Conservation (phyloP, 495 filamentous ascomycete species). For the Penicillium coprophilum region DNA sequence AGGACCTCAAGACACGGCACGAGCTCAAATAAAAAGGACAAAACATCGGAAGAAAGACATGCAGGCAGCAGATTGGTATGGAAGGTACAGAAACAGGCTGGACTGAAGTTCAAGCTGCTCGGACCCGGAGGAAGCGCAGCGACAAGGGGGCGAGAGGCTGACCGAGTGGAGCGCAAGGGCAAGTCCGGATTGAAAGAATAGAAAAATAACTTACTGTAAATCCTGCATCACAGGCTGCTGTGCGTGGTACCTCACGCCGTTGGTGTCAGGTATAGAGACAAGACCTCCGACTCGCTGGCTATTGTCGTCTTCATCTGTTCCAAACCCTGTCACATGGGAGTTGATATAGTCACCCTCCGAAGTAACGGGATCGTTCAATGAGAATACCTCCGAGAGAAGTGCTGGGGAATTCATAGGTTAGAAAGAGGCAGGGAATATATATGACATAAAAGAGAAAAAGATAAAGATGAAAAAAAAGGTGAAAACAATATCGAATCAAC, state of each 20-base stretch:
- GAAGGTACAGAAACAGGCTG: conserved; percentile 34
- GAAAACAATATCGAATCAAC: conserved; percentile 1
- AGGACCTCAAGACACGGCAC: conserved; percentile 18
- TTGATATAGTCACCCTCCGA: conserved; percentile 45
- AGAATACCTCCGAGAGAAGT: conserved; percentile 40
- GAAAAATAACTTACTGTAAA: conserved; percentile 47
- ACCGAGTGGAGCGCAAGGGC: conserved; percentile 37
- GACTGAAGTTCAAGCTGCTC: conserved; percentile 33
- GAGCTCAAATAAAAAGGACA: conserved; percentile 22
- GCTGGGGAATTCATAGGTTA: conserved; percentile 26
- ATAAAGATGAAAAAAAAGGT: neutral
- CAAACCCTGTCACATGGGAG: conserved; percentile 37
- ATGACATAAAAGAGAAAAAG: conserved; percentile 10
- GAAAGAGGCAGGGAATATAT: conserved; percentile 12
- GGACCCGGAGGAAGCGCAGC: conserved; percentile 38
- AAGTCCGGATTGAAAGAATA: conserved; percentile 38
- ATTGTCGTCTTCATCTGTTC: conserved; percentile 44
- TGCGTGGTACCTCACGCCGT: conserved; percentile 49
- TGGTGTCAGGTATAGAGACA: conserved; percentile 46
- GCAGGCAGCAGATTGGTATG: conserved; percentile 32
- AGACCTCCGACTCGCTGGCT: conserved; percentile 44
- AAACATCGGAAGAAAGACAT: conserved; percentile 33
- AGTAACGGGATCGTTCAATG: conserved; percentile 40
- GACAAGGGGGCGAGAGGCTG: conserved; percentile 41
- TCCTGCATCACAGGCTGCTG: conserved; percentile 46